Conservation (phyloP, 768 basidiomycete genomes). For the Calocybe gangraenosa region DNA sequence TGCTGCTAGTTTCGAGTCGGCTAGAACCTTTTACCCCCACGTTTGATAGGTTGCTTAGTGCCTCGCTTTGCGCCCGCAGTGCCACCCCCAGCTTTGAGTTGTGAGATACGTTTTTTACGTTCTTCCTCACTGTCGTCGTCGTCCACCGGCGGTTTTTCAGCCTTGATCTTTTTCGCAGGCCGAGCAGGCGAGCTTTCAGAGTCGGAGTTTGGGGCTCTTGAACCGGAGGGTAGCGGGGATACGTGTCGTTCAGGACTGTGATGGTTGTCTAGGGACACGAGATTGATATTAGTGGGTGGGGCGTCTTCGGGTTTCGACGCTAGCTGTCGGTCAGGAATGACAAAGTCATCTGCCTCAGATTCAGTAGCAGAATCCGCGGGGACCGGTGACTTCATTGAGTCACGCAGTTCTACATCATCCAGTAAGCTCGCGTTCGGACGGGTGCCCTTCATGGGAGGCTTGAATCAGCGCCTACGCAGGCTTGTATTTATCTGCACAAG, state of each 20-base stretch:
- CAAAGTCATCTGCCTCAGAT: slow-evolving; percentile 31
- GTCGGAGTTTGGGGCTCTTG: slow-evolving; percentile 30
- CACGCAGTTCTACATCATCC: too few species aligned
- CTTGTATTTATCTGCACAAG: too few species aligned
- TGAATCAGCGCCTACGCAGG: too few species aligned
- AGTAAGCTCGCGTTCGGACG: slow-evolving; percentile 1
- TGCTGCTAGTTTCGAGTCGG: background rate
- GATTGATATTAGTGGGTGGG: too few species aligned
- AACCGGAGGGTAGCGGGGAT: slow-evolving; percentile 10
- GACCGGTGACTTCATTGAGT: slow-evolving; percentile 10
- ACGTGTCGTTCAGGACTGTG: slow-evolving; percentile 8
- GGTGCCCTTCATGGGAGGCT: slow-evolving; percentile 1
- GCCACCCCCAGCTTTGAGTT: slow-evolving; percentile 34
- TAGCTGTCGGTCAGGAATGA: slow-evolving; percentile 11
- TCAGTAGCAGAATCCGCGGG: slow-evolving; percentile 46
- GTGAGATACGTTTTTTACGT: slow-evolving; percentile 36
- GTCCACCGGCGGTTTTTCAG: slow-evolving; percentile 28
- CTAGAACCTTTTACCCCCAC: slow-evolving; percentile 74
- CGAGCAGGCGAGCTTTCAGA: slow-evolving; percentile 51
- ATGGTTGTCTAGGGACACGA: background rate
- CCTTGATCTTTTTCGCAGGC: slow-evolving; percentile 48
- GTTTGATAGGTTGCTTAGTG: slow-evolving; percentile 69
- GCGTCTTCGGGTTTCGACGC: background rate
- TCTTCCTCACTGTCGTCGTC: slow-evolving; percentile 61
- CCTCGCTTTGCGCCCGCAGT: slow-evolving; percentile 37